A percentile compares a stretch with the other conserved stretches of the same genome.
These are phyloP conservation scores for Syzygium oleosum DNA, from an alignment of 345 rosid genomes.

Conservation along the genomic window DNA sequence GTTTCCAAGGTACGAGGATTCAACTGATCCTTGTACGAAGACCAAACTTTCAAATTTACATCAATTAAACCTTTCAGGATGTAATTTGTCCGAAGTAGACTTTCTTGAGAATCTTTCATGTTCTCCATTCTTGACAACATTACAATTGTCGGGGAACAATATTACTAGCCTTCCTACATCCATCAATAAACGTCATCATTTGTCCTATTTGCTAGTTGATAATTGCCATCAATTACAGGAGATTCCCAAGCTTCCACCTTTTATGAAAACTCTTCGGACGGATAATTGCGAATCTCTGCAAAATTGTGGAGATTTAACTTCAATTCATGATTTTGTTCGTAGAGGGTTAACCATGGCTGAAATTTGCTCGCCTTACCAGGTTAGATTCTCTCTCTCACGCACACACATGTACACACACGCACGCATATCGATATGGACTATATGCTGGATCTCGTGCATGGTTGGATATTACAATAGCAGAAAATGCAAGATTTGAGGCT, in stretches of 20 bases:
- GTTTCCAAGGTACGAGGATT: background rate
- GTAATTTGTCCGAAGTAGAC: background rate
- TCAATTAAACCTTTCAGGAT: background rate
- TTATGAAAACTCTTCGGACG: fast-evolving
- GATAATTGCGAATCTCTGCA: background rate
- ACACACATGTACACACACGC: background rate
- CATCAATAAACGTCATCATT: too few species aligned
- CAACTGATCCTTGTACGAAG: background rate
- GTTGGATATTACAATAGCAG: too few species aligned
- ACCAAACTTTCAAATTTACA: background rate
- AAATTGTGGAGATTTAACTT: background rate
- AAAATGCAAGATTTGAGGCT: too few species aligned
- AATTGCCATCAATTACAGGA: too few species aligned
- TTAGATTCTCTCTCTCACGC: background rate
- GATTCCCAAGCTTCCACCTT: too few species aligned
- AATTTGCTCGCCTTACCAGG: fast-evolving
- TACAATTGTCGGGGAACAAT: fast-evolving
- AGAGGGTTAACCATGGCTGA: background rate
- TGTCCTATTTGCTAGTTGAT: fast-evolving
- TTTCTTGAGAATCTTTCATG: background rate
- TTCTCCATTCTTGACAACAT: too few species aligned
- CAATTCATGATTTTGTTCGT: background rate
- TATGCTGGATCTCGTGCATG: fast-evolving
- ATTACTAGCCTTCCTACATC: too few species aligned
- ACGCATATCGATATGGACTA: background rate